phyloP scores from a whole-genome alignment of 2,329 filamentous ascomycete species.

The Mycogone perniciosa region DNA sequence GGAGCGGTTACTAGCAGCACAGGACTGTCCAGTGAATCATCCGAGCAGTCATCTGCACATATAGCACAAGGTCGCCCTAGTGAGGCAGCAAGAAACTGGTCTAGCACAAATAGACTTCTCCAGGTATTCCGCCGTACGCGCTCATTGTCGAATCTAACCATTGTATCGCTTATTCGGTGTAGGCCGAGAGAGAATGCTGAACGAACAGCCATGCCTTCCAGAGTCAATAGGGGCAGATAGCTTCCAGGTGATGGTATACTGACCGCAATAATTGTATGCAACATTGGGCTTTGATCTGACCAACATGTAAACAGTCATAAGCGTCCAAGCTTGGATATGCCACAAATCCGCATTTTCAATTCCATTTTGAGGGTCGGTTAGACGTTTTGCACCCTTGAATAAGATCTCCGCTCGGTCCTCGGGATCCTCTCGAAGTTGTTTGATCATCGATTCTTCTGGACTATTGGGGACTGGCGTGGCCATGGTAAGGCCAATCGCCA shows the following conservation, averaged over 20 bases:
- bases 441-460: slow-evolving; percentile 43
- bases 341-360: slow-evolving; percentile 59
- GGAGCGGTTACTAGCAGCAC: neutral
- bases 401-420: slow-evolving; percentile 55
- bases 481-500: slow-evolving; percentile 57
- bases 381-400: slow-evolving; percentile 51
- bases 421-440: slow-evolving; percentile 41
- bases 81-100: slow-evolving; percentile 56
- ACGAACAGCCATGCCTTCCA: slow-evolving; percentile 54
- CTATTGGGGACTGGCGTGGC: slow-evolving; percentile 46
- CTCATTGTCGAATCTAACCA: slow-evolving; percentile 41
- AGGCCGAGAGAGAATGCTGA: slow-evolving; percentile 57
- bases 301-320: slow-evolving; percentile 61
- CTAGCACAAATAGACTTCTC: slow-evolving; percentile 59
- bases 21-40: slow-evolving; percentile 33
- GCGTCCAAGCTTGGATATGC: slow-evolving; percentile 55
- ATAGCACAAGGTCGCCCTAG: slow-evolving; percentile 58
- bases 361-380: slow-evolving; percentile 39
- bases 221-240: neutral
- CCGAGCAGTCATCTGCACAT: slow-evolving; percentile 55
- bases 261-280: slow-evolving; percentile 56
- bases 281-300: slow-evolving; percentile 56
- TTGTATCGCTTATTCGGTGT: slow-evolving; percentile 51
- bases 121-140: slow-evolving; percentile 51
- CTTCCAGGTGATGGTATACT: slow-evolving; percentile 13